These are phyloP conservation scores for Hymenoscyphus fraxineus DNA, from an alignment of 2,329 filamentous ascomycete genomes.

Conservation along the genomic window DNA sequence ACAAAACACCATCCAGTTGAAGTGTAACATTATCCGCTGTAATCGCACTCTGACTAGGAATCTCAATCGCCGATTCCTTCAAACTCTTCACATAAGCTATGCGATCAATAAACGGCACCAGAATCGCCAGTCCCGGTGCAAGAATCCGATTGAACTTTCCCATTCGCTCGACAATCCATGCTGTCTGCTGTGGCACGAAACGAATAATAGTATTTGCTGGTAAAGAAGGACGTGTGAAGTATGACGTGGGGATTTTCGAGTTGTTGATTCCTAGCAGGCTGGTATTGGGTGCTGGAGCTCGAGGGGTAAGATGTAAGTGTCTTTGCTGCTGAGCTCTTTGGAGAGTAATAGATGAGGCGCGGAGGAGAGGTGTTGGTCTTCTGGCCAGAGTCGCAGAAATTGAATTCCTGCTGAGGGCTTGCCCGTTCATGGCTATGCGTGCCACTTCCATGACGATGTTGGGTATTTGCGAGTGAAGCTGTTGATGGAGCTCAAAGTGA, in stretches of 20 bases:
- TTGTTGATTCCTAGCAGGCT: constrained; percentile 32
- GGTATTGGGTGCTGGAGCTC: constrained; percentile 28
- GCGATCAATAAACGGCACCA: constrained; percentile 87
- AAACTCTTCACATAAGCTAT: constrained; percentile 98
- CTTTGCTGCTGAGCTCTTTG: constrained; percentile 21
- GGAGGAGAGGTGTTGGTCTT: constrained; percentile 20
- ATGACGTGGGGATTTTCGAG: constrained; percentile 58
- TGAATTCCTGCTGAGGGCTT: constrained; percentile 23
- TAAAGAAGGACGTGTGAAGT: constrained; percentile 71
- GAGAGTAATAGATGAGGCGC: constrained; percentile 22
- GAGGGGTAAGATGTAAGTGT: constrained; percentile 28
- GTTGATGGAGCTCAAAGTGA: neutral
- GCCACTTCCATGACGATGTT: constrained; percentile 1
- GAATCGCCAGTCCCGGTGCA: constrained; percentile 82
- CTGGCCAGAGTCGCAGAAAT: constrained; percentile 17
- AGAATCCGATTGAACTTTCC: constrained; percentile 94
- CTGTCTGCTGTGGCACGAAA: constrained; percentile 98
- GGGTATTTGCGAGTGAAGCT: neutral
- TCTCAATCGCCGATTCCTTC: constrained; percentile 95
- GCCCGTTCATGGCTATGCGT: constrained; percentile 17
- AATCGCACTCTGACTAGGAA: constrained; percentile 95
- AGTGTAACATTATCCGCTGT: constrained; percentile 98
- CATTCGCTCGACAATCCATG: constrained; percentile 99
- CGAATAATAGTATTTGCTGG: constrained; percentile 93
- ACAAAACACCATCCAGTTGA: constrained; percentile 92